Conservation (phyloP, 306 rosid genomes). For the Malus sylvestris region DNA sequence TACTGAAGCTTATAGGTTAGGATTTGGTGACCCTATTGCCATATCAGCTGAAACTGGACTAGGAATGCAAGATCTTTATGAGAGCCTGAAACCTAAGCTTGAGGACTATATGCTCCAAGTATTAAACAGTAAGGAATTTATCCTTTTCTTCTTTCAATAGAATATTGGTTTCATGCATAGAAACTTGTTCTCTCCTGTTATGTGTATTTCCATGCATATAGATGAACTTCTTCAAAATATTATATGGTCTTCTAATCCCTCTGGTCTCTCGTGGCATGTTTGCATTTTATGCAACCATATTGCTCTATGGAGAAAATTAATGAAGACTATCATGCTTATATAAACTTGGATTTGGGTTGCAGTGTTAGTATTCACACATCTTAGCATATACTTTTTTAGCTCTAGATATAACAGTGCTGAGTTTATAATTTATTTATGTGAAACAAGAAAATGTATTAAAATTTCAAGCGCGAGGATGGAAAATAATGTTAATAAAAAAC, state of each 20-base stretch:
- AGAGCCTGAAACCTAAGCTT: constrained; percentile 59
- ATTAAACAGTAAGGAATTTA: constrained; percentile 42
- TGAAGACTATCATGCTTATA: background rate
- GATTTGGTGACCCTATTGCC: constrained; percentile 93
- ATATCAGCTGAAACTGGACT: constrained; percentile 94
- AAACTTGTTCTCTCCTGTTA: too few relatives aligned
- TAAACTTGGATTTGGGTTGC: background rate
- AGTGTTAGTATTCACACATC: background rate
- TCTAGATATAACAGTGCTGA: background rate
- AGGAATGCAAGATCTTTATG: constrained; percentile 74
- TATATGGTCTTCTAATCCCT: background rate
- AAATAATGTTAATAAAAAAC: background rate
- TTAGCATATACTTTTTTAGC: background rate
- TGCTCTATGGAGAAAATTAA: background rate
- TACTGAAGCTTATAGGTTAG: constrained; percentile 59
- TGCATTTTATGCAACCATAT: background rate
- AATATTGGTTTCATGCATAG: background rate
- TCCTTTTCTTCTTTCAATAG: background rate
- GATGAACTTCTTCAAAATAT: background rate
- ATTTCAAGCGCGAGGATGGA: background rate
- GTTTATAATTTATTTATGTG: background rate
- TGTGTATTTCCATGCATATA: background rate
- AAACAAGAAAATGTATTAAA: background rate
- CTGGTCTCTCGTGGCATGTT: background rate
- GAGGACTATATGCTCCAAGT: constrained; percentile 52